Evolutionary conservation across 2,329 filamentous ascomycete species (phyloP), one percentile per base, ranked within the genome.

Genomic region (Penicillium expansum): DNA sequence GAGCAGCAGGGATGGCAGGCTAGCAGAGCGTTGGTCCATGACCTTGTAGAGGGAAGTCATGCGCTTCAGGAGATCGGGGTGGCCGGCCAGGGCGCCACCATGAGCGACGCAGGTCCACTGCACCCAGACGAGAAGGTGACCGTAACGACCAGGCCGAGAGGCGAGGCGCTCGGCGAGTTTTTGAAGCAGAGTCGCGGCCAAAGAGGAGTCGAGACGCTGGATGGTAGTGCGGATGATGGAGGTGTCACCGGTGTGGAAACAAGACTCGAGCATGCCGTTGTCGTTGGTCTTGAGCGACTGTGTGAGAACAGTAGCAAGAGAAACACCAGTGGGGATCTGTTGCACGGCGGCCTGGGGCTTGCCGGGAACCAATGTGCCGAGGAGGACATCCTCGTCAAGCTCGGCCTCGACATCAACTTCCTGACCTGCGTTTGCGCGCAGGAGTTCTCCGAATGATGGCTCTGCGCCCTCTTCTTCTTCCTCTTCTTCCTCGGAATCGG

Each of bases 241-340:
- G 44, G 87, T 76, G 71, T 97, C 90, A 53, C 84, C 87, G 16
- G 88, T 88, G 68, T 91, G 89, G 67, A 99, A 85, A 76, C 93
- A 97, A 0, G 91, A 92, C 79, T 97, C 93, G 66, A 99, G 87
- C 51, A 97, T 87, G 61, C 89, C 87, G 60, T 84, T 83, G 77
- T 99, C 94, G 76, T 97, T 94, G 59, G 92, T 97, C 68, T 89
- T 89, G 55, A 99, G 86, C 6, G 94, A 91, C 75, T 97, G 93
- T 14, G 92, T 87, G 58, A 99, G 86, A n/a, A 97, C 91, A 5
- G 91, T 96, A 47, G 90, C 89, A 49, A 99, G 84, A 7, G 93
- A 96, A 57, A 91, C 86, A 57, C 89, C 87, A 13, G 86, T 87
- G 13, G 88, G 89, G 20, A 85, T 72, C 55, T 82, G 81, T 59